Evolutionary conservation across 73 alveolate species (phyloP), one percentile per base, ranked within the genome.

Genomic region (Symbiodinium pilosum): DNA sequence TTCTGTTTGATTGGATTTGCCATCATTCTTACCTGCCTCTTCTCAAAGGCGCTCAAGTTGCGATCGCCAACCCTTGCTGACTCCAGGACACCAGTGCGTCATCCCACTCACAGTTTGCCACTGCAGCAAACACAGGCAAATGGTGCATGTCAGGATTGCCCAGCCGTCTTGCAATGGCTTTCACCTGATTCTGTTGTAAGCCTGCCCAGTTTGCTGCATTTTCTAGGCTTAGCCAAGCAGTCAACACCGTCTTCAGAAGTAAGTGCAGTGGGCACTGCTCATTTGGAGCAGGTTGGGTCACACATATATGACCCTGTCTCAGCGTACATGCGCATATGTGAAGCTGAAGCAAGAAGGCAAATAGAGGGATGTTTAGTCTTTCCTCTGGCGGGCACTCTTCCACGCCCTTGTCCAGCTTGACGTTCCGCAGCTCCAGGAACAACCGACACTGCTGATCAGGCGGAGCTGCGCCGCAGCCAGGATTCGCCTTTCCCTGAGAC

Each of bases 131-230:
- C 56, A 87, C 5, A 4, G 41, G 59, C 83, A 87, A 0, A 11
- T 75, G 69, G 2, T 9, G 1, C 32, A 34, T 54, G 56, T 28
- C 56, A 5, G 56, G 84, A 32, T 54, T 77, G 4, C 94, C 94
- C 30, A 87, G 59, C 30, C 56, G 94, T 18, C 94, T 12, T 24
- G 41, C 69, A 41, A 87, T 28, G 2, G 84, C 40, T 21, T 84
- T 51, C 40, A 86, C 34, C 59, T 39, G 30, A 11, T 77, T 51
- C 0, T 5, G 47, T 24, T 38, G 84, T 0, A 87, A 39, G 0
- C 20, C 43, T 2, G 84, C 94, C 85, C 94, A 87, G 2, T 34
- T 7, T 24, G 56, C 56, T 18, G 94, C 94, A 38, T 87, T 84
- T 0, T 4, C 41, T 6, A 87, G 42, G n/a, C 30, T 1, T 4